These are phyloP conservation scores for Penicillium thymicola DNA, from an alignment of 2,329 filamentous ascomycete species.

Conservation along the genomic window DNA sequence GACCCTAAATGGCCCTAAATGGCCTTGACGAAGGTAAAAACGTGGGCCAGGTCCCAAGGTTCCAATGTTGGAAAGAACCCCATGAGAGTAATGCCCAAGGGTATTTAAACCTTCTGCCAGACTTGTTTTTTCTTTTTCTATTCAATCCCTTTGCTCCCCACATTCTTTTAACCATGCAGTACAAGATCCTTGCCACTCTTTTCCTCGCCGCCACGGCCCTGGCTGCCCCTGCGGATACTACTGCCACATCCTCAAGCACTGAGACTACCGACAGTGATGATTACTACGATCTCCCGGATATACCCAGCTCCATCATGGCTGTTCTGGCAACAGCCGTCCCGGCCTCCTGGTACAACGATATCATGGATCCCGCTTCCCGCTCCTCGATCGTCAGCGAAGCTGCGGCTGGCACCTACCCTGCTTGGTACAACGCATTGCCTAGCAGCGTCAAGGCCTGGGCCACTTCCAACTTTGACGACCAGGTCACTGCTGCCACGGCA, in stretches of 20 bases:
- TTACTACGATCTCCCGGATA: background rate
- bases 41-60: background rate
- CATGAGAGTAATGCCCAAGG: background rate
- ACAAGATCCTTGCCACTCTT: conserved; percentile 22
- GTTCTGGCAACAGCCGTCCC: conserved; percentile 29
- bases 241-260: background rate
- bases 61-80: background rate
- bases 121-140: background rate
- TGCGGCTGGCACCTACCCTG: conserved; percentile 21
- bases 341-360: conserved; percentile 14
- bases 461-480: background rate
- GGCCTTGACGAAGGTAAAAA: background rate
- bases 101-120: background rate
- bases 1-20: too few relatives aligned
- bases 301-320: conserved; percentile 22
- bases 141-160: background rate
- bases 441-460: conserved; percentile 25
- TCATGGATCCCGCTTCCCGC: conserved; percentile 15
- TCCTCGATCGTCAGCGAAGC: conserved; percentile 18
- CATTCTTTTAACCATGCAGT: conserved; percentile 23
- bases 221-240: conserved; percentile 15
- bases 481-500: background rate
- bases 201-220: conserved; percentile 23
- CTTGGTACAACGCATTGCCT: conserved; percentile 28
- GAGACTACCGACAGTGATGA: background rate